These are phyloP conservation scores for Metschnikowia anglica DNA, from an alignment of 805 yeast genomes.

Conservation along the genomic window DNA sequence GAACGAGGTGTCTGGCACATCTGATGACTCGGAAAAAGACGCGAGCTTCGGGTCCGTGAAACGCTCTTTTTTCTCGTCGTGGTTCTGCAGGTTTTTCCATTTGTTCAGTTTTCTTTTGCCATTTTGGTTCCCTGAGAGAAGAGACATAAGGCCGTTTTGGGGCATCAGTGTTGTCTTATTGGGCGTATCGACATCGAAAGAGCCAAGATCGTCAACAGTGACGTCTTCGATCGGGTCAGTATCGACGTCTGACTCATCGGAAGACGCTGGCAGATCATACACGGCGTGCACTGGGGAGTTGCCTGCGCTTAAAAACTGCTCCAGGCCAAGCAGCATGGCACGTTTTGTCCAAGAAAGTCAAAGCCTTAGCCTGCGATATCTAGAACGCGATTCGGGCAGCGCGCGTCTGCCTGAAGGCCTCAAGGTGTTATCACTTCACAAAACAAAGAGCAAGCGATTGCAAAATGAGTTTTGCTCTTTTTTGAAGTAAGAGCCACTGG, in stretches of 20 bases:
- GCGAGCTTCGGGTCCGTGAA: too few species aligned
- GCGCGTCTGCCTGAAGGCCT: too few species aligned
- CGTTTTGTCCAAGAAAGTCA: neutral
- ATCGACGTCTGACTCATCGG: neutral
- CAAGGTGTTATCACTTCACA: too few species aligned
- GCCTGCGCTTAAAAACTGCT: constrained; percentile 8
- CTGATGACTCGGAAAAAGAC: constrained; percentile 6
- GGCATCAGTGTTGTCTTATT: neutral
- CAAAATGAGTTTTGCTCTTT: too few species aligned
- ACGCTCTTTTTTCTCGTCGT: neutral
- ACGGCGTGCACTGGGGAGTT: neutral
- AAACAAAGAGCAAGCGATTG: too few species aligned
- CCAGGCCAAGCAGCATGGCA: constrained; percentile 19
- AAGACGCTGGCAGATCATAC: neutral
- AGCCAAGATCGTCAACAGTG: constrained; percentile 1
- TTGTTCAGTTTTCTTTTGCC: constrained; percentile 4
- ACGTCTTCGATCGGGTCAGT: constrained; percentile 7
- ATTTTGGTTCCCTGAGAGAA: constrained; percentile 19
- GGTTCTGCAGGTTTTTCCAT: constrained; percentile 3
- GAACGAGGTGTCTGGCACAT: constrained; percentile 9
- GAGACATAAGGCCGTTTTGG: constrained; percentile 16
- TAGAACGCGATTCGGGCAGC: too few species aligned
- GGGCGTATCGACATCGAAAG: neutral
- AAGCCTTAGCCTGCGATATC: too few species aligned
- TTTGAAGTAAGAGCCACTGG: too few species aligned